A percentile compares a stretch with the other conserved stretches of the same genome.
Conservation (phyloP, 306 rosid genomes). For the Geum urbanum region DNA sequence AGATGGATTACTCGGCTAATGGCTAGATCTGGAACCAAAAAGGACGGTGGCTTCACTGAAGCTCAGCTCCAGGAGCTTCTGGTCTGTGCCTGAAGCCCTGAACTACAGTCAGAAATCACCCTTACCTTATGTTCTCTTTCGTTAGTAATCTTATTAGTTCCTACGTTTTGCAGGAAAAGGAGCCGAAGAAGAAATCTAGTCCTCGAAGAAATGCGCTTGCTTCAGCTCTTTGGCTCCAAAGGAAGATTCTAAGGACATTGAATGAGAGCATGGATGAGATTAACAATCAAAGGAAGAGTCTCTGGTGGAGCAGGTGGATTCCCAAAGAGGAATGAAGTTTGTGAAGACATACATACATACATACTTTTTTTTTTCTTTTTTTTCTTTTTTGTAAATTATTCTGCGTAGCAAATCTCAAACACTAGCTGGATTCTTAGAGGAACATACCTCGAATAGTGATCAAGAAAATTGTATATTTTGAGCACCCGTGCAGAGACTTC, state of each 20-base stretch:
- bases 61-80: slow-evolving; percentile 83
- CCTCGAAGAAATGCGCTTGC: slow-evolving; percentile 72
- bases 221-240: slow-evolving; percentile 67
- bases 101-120: slow-evolving; percentile 13
- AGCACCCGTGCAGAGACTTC: slow-evolving; percentile 38
- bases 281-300: slow-evolving; percentile 55
- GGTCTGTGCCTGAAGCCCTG: slow-evolving; percentile 35
- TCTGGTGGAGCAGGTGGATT: slow-evolving; percentile 99
- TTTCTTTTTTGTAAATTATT: slow-evolving; percentile 42
- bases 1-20: slow-evolving; percentile 68
- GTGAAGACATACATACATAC: slow-evolving; percentile 8
- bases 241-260: slow-evolving; percentile 68
- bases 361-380: slow-evolving; percentile 29
- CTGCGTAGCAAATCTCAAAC: slow-evolving; percentile 12
- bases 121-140: slow-evolving; percentile 1
- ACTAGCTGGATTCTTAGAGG: slow-evolving; percentile 39
- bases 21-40: slow-evolving; percentile 87
- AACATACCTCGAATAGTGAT: slow-evolving; percentile 33
- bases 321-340: slow-evolving; percentile 75
- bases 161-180: slow-evolving; percentile 42
- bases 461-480: slow-evolving; percentile 27
- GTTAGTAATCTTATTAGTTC: background rate
- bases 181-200: slow-evolving; percentile 66
- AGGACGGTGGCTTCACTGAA: slow-evolving; percentile 94
- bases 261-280: slow-evolving; percentile 89